Evolutionary conservation across 208 protist species (phyloP), one percentile per base, ranked within the genome.

Genomic region (Trypanosoma avium): DNA sequence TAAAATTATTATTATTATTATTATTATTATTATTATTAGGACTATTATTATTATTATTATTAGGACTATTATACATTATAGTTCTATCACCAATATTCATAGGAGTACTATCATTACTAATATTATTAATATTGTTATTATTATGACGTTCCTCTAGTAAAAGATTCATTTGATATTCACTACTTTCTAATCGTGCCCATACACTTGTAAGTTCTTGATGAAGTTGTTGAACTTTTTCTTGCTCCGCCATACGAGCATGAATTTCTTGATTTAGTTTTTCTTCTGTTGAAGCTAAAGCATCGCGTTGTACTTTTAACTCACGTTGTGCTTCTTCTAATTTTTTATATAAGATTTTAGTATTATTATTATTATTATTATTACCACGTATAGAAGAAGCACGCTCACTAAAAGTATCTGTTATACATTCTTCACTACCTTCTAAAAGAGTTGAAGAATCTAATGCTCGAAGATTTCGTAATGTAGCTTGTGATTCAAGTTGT

Each of bases 191-290:
- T 40, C 54, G 67, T 52, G 61, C 55, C 79, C 79, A 85, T 32
- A 85, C 55, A 15, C 65, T 68, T 30, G 72, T 40, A 29, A 85
- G 43, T 56, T 85, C 79, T 21, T 49, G 65, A n/a, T 70, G 59
- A 45, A 77, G 63, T 15, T 64, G 56, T 15, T 36, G 61, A 19
- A 61, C 54, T 21, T 64, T 29, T 17, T 45, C 38, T 29, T 72
- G 55, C 15, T 52, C 36, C 19, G 68, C 72, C 30, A 63, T 50
- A 17, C 57, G 50, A 4, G 57, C 33, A 59, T 82, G 68, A 17
- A 86, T 70, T 17, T 73, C 75, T 4, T 58, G 35, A 61, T 86
- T 82, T 19, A 86, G 76, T 26, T 70, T 67, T 46, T 86, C 75
- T 29, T 82, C 72, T 43, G 65, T 36, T 21, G 33, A n/a, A 30